Base-by-base conservation (phyloP, 495 filamentous ascomycete genomes). In the Aspergillus cavernicola region DNA sequence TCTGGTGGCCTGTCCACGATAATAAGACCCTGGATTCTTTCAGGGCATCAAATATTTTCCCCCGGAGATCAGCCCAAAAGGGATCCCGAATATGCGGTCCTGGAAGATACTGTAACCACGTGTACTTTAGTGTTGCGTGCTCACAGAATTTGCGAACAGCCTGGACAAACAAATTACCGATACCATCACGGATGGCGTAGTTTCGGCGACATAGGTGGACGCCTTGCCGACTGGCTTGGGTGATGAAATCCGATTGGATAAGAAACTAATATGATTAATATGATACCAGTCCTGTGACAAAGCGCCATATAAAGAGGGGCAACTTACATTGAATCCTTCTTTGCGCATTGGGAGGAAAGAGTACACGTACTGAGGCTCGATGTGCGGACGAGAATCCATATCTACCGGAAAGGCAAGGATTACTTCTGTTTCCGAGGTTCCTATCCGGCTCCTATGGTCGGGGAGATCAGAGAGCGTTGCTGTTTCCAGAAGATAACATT, bases 231-330 rank as follows among this genome's bases (percentile, higher is more conserved):
- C 24, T 49, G 23, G 45, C 45, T n/a, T 35, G 31, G 1, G 45
- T 49, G 18, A 49, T 37, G 23, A 49, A 49, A 18, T 49, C 45
- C 18, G 45, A 36, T 31, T 49, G 45, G 3, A 49, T 37, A 23
- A 49, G 32, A 28, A 49, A 49, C 45, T 49, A 35, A 10, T n/a
- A n/a, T n/a, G n/a, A n/a, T n/a, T n/a, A n/a, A n/a, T n/a, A n/a
- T n/a, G n/a, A n/a, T n/a, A n/a, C n/a, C n/a, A n/a, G n/a, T n/a
- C n/a, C n/a, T n/a, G n/a, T n/a, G n/a, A n/a, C n/a, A n/a, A n/a
- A n/a, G n/a, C n/a, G n/a, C n/a, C n/a, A n/a, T n/a, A n/a, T 28
- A 1, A n/a, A 38, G 10, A 19, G 19, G 33, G 1, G 6, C 1
- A 33, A 49, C 45, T 22, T 35, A 49, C 45, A 23, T 36, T 36